phyloP scores from a whole-genome alignment of 371 early-diverging fungal species.

The Syncephalastrum monosporum region DNA sequence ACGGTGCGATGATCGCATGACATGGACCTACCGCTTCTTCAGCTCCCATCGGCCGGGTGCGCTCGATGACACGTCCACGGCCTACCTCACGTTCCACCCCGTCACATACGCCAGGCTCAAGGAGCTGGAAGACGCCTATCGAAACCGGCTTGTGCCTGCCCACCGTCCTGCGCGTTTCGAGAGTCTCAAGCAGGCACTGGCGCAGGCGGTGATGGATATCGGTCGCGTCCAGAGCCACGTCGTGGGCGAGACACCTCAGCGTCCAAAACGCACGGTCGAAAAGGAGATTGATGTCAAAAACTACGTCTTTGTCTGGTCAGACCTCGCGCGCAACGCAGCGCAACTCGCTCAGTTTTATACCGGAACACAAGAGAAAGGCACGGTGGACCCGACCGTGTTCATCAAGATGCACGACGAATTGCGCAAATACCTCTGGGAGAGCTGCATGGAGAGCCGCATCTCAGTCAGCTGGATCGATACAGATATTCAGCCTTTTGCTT shows the following conservation, averaged over 20 bases:
- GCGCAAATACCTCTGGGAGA: slow-evolving; percentile 11
- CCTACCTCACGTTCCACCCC: slow-evolving; percentile 5
- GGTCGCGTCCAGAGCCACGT: not conserved
- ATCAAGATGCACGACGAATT: slow-evolving; percentile 6
- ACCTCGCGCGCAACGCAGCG: not conserved
- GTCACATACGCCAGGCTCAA: slow-evolving; percentile 1
- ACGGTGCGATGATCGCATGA: slow-evolving; percentile 8
- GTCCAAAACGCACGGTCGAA: too few species aligned
- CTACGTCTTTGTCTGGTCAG: slow-evolving; percentile 7
- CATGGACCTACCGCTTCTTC: slow-evolving; percentile 16
- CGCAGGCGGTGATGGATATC: too few species aligned
- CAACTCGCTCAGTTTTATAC: too few species aligned
- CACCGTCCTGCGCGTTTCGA: too few species aligned
- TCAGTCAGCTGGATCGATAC: slow-evolving; percentile 13
- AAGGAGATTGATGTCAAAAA: slow-evolving; percentile 11
- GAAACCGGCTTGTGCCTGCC: too few species aligned
- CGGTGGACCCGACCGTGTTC: too few species aligned
- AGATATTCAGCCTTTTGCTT: too few species aligned
- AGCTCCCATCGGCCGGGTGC: slow-evolving; percentile 2
- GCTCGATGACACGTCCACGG: slow-evolving; percentile 3
- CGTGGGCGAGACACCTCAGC: not conserved
- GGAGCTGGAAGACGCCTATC: not conserved
- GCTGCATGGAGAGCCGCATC: slow-evolving; percentile 10
- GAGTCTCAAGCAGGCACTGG: too few species aligned
- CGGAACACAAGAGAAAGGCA: too few species aligned